Evolutionary conservation across 2,329 filamentous ascomycete genomes (phyloP), one percentile per base, ranked within the genome.

Genomic region (Truncatella angustata): DNA sequence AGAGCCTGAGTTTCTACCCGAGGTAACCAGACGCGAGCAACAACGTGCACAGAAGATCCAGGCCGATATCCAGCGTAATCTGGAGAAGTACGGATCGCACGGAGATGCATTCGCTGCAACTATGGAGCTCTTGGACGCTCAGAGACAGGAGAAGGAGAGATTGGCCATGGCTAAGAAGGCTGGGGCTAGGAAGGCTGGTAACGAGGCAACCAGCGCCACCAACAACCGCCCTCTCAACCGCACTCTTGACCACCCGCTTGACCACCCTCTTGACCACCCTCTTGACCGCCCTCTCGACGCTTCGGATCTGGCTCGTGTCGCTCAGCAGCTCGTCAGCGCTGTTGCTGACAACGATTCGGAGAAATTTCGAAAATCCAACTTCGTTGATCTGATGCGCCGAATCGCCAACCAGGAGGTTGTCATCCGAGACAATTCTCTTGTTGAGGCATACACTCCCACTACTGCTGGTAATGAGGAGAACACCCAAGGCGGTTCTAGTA

Each of bases 311-410:
- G 85, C 88, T 18, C 76, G 77, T 36, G 91, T 88, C 1, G 90
- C 90, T 4, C 84, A 82, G 14, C 77, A 86, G 53, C 75, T 95
- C 4, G 74, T 94, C 4, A 77, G 86, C 50, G 85, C 82, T 34
- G 81, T 95, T 11, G 77, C 81, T 18, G 75, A 85, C 60, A 86
- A 93, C 59, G 79, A 82, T 53, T 86, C 80, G 51, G 73, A 84
- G 43, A 93, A 93, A 64, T 94, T 94, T 68, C 82, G 85, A 60
- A 83, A 91, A 63, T 92, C 88, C 58, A 82, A 82, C 53, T 95
- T 95, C 63, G 71, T 93, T 1, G 77, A 80, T 4, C 73, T 95
- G 42, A 94, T 95, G 90, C 82, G 87, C 24, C 80, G 82, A 54
- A 81, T 94, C 50, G 80, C 87, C 48, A 84, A 90, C 63, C 77